phyloP scores from a whole-genome alignment of 2,329 filamentous ascomycete genomes.

The Colletotrichum sp. region DNA sequence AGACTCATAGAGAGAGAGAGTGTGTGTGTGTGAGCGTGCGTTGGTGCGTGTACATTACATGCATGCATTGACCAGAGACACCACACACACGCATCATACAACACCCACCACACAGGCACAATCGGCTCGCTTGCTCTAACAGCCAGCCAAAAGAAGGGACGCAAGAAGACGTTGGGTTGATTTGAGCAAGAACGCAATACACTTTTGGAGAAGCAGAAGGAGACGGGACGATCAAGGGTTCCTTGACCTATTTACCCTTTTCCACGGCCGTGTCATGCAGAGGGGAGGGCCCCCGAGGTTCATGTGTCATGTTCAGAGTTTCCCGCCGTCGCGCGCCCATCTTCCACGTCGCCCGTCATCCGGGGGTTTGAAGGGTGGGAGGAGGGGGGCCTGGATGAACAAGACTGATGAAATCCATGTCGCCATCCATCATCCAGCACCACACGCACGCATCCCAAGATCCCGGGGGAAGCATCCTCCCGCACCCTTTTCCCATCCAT shows the following conservation, averaged over 20 bases:
- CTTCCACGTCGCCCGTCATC: not conserved
- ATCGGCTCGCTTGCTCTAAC: slow-evolving; percentile 6
- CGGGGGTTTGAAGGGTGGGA: not conserved
- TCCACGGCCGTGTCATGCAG: slow-evolving; percentile 8
- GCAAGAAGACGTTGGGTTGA: slow-evolving; percentile 14
- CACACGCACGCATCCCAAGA: not conserved
- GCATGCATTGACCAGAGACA: slow-evolving; percentile 6
- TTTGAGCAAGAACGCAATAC: not conserved
- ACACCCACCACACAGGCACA: not conserved
- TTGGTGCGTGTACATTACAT: not conserved
- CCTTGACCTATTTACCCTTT: not conserved
- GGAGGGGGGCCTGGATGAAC: not conserved
- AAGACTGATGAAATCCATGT: not conserved
- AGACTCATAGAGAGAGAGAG: not conserved
- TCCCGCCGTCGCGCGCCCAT: not conserved
- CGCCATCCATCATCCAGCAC: not conserved
- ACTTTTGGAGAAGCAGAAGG: not conserved
- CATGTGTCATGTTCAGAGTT: slow-evolving; percentile 16
- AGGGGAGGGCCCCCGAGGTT: not conserved
- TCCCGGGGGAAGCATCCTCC: not conserved
- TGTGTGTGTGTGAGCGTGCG: not conserved
- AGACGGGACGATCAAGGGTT: slow-evolving; percentile 16
- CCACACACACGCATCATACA: not conserved
- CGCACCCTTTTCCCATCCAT: not conserved
- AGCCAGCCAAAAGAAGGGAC: slow-evolving; percentile 1